These are phyloP conservation scores for Penicillium angulare DNA, from an alignment of 495 filamentous ascomycete species.

Conservation along the genomic window DNA sequence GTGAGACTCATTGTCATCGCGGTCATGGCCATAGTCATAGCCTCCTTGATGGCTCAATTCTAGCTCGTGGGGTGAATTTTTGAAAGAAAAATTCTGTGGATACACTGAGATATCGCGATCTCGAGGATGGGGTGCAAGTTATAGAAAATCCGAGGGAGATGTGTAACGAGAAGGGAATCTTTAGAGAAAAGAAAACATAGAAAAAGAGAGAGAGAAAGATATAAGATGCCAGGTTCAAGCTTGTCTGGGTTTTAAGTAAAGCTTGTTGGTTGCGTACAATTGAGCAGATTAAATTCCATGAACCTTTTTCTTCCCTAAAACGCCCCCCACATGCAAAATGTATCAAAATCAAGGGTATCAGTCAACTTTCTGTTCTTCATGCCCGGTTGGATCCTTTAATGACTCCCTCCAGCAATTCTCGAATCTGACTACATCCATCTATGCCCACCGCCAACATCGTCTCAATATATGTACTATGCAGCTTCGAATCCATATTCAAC, in stretches of 20 bases:
- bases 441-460: constrained; percentile 89
- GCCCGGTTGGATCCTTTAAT: constrained; percentile 37
- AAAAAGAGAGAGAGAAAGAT: too few species aligned
- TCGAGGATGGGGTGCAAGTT: too few species aligned
- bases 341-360: constrained; percentile 26
- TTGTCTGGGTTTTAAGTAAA: too few species aligned
- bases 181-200: too few species aligned
- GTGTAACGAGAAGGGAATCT: too few species aligned
- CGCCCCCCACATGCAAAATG: constrained; percentile 7
- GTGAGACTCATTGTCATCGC: too few species aligned
- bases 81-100: too few species aligned
- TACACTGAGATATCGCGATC: too few species aligned
- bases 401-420: constrained; percentile 67
- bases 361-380: constrained; percentile 7
- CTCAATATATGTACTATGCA: constrained; percentile 75
- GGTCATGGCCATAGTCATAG: constrained; percentile 9
- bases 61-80: neutral
- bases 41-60: neutral
- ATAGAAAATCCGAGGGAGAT: too few species aligned
- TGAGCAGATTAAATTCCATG: constrained; percentile 45
- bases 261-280: constrained; percentile 23
- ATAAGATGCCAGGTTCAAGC: constrained; percentile 8
- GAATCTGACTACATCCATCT: constrained; percentile 85
- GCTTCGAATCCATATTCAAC: constrained; percentile 78
- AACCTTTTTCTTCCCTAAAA: too few species aligned